Evolutionary conservation across 345 rosid genomes (phyloP).

Genomic region (Lepidium sativum): DNA sequence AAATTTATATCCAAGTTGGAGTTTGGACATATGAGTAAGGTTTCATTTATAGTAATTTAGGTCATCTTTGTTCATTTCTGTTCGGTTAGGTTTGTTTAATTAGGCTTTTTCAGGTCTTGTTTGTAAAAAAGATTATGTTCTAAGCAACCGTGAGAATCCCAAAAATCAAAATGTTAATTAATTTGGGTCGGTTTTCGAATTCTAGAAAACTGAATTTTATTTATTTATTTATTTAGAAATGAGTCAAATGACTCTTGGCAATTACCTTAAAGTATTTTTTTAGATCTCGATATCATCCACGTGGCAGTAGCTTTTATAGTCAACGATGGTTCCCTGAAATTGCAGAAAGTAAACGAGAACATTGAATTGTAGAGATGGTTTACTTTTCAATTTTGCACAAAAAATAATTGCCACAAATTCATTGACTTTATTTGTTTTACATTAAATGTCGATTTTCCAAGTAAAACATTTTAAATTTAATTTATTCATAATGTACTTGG

Average conservation of each 20-base stretch:
- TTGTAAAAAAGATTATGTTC: no score
- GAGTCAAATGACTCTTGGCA: not conserved
- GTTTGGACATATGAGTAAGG: no score
- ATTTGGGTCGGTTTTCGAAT: not conserved
- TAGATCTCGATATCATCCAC: not conserved
- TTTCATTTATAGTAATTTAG: no score
- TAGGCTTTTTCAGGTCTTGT: not conserved
- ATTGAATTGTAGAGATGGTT: not conserved
- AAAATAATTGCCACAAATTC: not conserved
- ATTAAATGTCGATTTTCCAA: not conserved
- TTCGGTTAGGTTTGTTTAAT: conserved; percentile 8
- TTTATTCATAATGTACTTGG: conserved; percentile 8
- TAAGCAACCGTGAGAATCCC: no score
- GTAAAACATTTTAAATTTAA: not conserved
- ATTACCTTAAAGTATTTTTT: not conserved
- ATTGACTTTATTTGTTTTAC: conserved; percentile 13
- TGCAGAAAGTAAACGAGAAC: not conserved
- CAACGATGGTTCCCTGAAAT: conserved; percentile 8
- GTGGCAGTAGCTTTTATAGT: not conserved
- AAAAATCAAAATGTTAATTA: not conserved
- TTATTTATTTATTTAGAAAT: not conserved
- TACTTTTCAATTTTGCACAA: not conserved
- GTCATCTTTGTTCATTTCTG: not conserved
- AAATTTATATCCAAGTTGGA: no score
- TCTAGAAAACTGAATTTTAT: not conserved